Evolutionary conservation across 2,329 filamentous ascomycete genomes (phyloP).

Genomic region (Chrysoporthe deuterocubensis): DNA sequence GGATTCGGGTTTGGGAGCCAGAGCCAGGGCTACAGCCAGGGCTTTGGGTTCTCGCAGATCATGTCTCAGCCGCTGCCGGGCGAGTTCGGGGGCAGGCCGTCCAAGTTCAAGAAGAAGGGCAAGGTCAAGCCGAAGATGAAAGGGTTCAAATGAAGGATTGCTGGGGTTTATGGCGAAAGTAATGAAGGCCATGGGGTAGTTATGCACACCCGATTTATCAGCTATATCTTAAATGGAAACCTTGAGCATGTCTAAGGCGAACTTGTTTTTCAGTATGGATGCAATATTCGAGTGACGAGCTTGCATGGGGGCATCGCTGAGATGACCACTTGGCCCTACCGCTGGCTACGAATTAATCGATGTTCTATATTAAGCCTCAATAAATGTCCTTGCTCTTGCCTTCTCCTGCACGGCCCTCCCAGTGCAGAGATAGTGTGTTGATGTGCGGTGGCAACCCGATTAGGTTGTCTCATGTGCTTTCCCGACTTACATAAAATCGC

Average conservation of each 20-base stretch:
- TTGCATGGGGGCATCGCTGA: neutral
- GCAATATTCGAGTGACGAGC: neutral
- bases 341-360: neutral
- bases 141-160: constrained; percentile 40
- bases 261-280: neutral
- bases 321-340: neutral
- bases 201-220: neutral
- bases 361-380: neutral
- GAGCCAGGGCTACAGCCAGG: constrained; percentile 12
- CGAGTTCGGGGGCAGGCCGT: constrained; percentile 47
- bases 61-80: constrained; percentile 54
- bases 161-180: neutral
- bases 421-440: neutral
- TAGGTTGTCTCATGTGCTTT: neutral
- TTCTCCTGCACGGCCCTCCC: neutral
- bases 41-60: constrained; percentile 31
- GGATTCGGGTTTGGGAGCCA: constrained; percentile 16
- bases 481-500: constrained; percentile 20
- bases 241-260: neutral
- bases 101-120: constrained; percentile 46
- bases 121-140: constrained; percentile 43
- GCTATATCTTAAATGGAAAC: neutral
- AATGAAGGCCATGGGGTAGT: too few species aligned
- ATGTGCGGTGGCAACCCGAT: neutral
- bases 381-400: neutral